Evolutionary conservation across 2,329 filamentous ascomycete genomes (phyloP), one percentile per base, ranked within the genome.

Genomic region (Microcera coccophila): DNA sequence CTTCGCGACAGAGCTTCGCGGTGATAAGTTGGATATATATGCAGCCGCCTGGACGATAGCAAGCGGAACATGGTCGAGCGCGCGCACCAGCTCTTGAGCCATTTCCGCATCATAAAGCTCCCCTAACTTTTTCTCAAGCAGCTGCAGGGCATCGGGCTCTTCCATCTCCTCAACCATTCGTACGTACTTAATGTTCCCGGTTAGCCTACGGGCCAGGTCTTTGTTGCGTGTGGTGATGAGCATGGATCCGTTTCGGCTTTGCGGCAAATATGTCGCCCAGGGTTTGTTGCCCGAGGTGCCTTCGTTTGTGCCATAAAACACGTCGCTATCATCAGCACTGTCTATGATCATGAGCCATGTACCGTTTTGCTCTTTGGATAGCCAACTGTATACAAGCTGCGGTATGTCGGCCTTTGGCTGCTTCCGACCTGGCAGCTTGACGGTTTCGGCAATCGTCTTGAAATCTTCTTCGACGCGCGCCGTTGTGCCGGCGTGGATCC

Each of bases 41-140:
- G 68, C 67, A 3, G 64, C 61, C 12, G 69, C 64, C 54, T 72
- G 63, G 3, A 49, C 53, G 11, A 71, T 70, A 4, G 62, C 63
- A 2, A 67, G 55, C 1, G 68, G 69, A 14, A 73, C 16, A 18
- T 15, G 8, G 17, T 41, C 16, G 11, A 26, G 16, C 15, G 42
- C 5, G 14, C 31, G 15, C 3, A 21, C 20, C 2, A 8, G 22
- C 2, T 17, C 5, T 10, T 26, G 35, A 20, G 36, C 36, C 12
- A 28, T 29, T 5, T 4, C 24, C 4, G n/a, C 3, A 29, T 43
- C 36, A 16, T 35, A 28, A 3, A 29, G 8, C 4, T 9, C 9
- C 2, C 41, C 36, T 28, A 29, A 15, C 8, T 12, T 24, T 16
- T 16, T 29, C 5, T 42, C 3, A 4, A 47, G 32, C 2, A 29